Percentiles rank a stretch among this genome's conserved stretches.
These are phyloP conservation scores for Plantago elongata DNA, from an alignment of 257 asterid genomes.

Conservation along the genomic window DNA sequence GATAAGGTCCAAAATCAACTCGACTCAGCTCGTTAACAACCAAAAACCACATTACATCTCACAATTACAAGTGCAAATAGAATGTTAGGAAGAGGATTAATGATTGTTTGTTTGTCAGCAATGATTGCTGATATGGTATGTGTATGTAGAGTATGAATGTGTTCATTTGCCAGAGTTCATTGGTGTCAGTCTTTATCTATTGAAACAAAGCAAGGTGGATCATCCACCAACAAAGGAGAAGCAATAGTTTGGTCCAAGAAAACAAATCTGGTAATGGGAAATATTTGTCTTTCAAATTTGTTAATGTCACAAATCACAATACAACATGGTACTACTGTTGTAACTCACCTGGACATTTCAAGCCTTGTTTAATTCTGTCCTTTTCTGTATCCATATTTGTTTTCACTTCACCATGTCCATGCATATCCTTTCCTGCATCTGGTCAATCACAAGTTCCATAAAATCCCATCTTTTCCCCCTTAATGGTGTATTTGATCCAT, in stretches of 20 bases:
- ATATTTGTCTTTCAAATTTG: slow-evolving; percentile 10
- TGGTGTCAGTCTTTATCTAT: slow-evolving; percentile 23
- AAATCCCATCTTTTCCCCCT: no score
- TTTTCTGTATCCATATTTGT: no score
- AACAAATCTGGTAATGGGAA: slow-evolving; percentile 21
- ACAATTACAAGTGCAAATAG: not conserved
- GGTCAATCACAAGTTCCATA: no score
- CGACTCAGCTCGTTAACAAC: no score
- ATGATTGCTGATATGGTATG: slow-evolving; percentile 26
- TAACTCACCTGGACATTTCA: not conserved
- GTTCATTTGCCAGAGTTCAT: slow-evolving; percentile 7
- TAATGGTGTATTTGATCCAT: no score
- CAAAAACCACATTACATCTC: no score
- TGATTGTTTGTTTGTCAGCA: slow-evolving; percentile 21
- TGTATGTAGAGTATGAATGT: not conserved
- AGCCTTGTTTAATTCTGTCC: no score
- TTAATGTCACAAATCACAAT: not conserved
- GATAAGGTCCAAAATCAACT: not conserved
- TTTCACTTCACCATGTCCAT: no score
- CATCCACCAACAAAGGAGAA: slow-evolving; percentile 44
- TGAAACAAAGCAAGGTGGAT: slow-evolving; percentile 48
- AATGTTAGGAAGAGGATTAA: slow-evolving; percentile 18
- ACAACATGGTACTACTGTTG: slow-evolving; percentile 1
- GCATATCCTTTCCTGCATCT: no score
- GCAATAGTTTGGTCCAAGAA: slow-evolving; percentile 32